Percentiles rank a stretch among this genome's conserved stretches.
phyloP scores from a whole-genome alignment of 164 flowering plant species.

The Piper longum region DNA sequence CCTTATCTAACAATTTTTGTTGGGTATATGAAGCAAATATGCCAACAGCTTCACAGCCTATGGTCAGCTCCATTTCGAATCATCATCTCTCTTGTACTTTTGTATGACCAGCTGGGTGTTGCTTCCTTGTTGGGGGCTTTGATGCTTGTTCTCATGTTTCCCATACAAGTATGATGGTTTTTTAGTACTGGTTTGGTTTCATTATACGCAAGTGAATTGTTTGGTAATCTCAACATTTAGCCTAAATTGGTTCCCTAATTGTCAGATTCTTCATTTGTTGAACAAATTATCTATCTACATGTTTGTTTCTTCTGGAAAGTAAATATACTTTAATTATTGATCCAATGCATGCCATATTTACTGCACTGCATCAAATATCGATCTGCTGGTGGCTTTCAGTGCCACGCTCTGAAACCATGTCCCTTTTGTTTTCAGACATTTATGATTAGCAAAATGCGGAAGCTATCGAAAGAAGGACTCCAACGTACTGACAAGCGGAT shows the following conservation, averaged over 20 bases:
- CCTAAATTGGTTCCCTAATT: too few species aligned
- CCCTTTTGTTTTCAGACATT: conserved; percentile 30
- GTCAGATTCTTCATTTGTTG: too few species aligned
- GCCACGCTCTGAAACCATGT: neutral
- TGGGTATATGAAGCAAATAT: conserved; percentile 47
- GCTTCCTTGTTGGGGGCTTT: conserved; percentile 79
- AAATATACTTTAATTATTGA: too few species aligned
- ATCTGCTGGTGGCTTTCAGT: neutral
- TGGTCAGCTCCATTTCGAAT: conserved; percentile 76
- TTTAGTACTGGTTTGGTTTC: too few species aligned
- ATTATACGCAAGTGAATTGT: too few species aligned
- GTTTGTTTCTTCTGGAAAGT: too few species aligned
- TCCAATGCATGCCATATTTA: too few species aligned
- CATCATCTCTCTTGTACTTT: conserved; percentile 23
- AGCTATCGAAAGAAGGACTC: conserved; percentile 77
- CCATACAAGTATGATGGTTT: conserved; percentile 53
- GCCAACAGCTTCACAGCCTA: conserved; percentile 81
- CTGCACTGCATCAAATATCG: too few species aligned
- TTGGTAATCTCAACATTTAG: too few species aligned
- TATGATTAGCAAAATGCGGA: conserved; percentile 79
- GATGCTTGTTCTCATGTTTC: conserved; percentile 73
- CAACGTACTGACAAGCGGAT: conserved; percentile 96
- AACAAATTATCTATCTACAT: too few species aligned
- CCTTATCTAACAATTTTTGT: neutral
- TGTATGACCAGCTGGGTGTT: conserved; percentile 65